phyloP scores from a whole-genome alignment of 352 stramenopile species.

The Pythium graminicola region DNA sequence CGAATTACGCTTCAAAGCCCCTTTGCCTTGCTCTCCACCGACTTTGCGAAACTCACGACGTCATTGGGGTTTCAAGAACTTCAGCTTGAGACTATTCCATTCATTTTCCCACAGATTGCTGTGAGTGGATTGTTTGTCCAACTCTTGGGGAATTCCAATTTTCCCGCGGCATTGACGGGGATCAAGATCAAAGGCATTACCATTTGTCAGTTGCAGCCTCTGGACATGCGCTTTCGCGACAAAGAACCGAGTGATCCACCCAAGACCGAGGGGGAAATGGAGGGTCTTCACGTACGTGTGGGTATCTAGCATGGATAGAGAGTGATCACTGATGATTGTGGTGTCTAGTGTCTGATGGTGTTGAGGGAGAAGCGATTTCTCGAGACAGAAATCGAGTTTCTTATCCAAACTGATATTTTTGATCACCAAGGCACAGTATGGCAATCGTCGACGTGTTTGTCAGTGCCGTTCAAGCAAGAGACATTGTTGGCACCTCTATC shows the following conservation, averaged over 20 bases:
- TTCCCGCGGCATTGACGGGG: conserved; percentile 44
- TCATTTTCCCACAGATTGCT: conserved; percentile 68
- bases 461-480: conserved; percentile 57
- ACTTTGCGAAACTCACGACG: conserved; percentile 79
- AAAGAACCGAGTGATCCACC: not conserved
- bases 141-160: conserved; percentile 77
- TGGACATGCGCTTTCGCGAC: conserved; percentile 65
- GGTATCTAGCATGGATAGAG: no score
- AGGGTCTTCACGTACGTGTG: conserved; percentile 31
- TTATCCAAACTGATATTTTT: conserved; percentile 67
- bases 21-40: conserved; percentile 58
- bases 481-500: conserved; percentile 49
- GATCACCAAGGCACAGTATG: conserved; percentile 66
- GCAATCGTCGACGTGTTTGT: conserved; percentile 63
- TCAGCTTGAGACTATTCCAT: conserved; percentile 61
- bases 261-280: conserved; percentile 10
- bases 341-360: conserved; percentile 62
- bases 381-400: conserved; percentile 63
- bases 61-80: conserved; percentile 61
- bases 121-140: conserved; percentile 64
- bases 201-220: conserved; percentile 58
- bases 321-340: not conserved
- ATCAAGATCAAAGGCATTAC: conserved; percentile 64
- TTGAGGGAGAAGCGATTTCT: conserved; percentile 68
- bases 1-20: conserved; percentile 69